Base-by-base conservation (phyloP, 805 yeast species). In the Jamesozyma spencerorum region DNA sequence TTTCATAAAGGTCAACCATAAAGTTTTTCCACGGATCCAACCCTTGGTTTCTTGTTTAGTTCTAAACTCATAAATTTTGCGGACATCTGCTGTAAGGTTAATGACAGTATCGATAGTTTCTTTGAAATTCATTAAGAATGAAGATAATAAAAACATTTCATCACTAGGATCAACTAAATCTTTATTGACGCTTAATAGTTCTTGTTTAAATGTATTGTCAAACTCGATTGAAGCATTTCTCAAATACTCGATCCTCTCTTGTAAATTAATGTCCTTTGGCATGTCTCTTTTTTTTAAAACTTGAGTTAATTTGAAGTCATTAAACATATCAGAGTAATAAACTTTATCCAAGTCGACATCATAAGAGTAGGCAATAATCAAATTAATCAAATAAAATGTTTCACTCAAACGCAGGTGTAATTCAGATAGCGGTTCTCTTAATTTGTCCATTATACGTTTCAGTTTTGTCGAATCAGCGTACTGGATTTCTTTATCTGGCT, bases 81-180 rank as follows among this genome's bases (percentile, higher is more conserved):
- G 50, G 0, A 62, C 43, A 27, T 59, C 60, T 10, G 55, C 58
- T 44, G 68, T 50, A 22, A 70, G 44, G 8, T 49, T 46, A 5
- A 63, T 50, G 3, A 64, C 51, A 1, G 58, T 44, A 32, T 60
- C 55, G 0, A 69, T 56, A 18, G 61, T 54, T 44, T 69, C 69
- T 45, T 71, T 65, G 34, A 70, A 57, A 47, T 73, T 73, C 57
- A 72, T 62, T 18, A 73, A 41, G 49, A 72, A 73, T 0, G 76
- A 70, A 1, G 77, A 70, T 3, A 73, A 41, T 13, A 73, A 47
- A 45, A 73, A 73, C 59, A 70, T 64, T 47, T 72, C 74, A 43
- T 72, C 77, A 38, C 69, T 63, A 10, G 77, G 75, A 29, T 66
- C 53, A 5, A 70, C 47, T 20, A 60, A 50, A 32, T 61, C 60